Evolutionary conservation across 202 grass and related monocot species (phyloP).

Genomic region (Dendrocalamus latiflorus): DNA sequence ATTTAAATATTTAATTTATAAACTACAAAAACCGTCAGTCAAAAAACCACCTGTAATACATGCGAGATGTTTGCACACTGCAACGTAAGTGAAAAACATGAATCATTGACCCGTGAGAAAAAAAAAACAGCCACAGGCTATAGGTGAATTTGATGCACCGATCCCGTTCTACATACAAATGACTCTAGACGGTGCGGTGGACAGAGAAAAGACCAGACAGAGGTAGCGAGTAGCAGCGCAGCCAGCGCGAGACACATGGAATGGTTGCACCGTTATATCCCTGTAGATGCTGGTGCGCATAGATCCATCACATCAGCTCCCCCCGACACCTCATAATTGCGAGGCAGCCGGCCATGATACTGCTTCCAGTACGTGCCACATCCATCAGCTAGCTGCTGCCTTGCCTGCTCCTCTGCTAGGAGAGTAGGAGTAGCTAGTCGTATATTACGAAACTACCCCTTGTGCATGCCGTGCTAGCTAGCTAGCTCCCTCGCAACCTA

Average conservation of each 20-base stretch:
- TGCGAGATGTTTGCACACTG: not conserved
- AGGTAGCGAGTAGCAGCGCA: too few species aligned
- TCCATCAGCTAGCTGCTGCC: not conserved
- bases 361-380: not conserved
- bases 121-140: not conserved
- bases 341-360: not conserved
- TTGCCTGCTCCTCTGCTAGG: not conserved
- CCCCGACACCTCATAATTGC: constrained; percentile 25
- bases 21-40: too few species aligned
- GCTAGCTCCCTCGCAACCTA: not conserved
- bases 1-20: too few species aligned
- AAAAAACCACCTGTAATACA: too few species aligned
- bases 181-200: constrained; percentile 21
- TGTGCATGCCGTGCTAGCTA: not conserved
- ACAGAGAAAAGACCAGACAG: too few species aligned
- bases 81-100: constrained; percentile 1
- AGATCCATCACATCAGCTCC: constrained; percentile 33
- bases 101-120: constrained; percentile 33
- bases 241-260: not conserved
- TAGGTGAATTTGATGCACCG: not conserved
- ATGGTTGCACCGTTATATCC: constrained; percentile 52
- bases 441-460: not conserved
- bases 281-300: constrained; percentile 24
- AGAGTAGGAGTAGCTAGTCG: not conserved
- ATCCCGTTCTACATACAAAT: not conserved